Evolutionary conservation across 2,329 filamentous ascomycete genomes (phyloP).

Genomic region (Colletotrichum sp.): DNA sequence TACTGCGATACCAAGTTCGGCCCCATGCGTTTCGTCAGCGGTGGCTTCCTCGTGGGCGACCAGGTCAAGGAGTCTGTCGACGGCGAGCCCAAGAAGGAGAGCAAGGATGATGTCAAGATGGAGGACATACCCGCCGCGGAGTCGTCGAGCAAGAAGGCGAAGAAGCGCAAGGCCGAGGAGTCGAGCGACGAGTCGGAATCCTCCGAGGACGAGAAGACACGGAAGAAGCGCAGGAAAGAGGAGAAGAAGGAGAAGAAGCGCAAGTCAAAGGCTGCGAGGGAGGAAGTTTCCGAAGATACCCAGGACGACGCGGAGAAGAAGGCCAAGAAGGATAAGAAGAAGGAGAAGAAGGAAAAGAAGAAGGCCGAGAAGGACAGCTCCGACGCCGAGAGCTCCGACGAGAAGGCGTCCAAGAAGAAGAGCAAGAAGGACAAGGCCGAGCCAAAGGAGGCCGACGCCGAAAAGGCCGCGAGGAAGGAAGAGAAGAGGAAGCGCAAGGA

Average conservation of each 20-base stretch:
- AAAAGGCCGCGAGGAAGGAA: slow-evolving; percentile 55
- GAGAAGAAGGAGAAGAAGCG: slow-evolving; percentile 48
- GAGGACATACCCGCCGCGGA: slow-evolving; percentile 27
- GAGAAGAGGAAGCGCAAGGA: slow-evolving; percentile 49
- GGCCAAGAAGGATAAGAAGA: slow-evolving; percentile 29
- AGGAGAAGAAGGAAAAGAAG: slow-evolving; percentile 32
- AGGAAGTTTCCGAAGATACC: slow-evolving; percentile 27
- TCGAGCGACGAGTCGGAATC: slow-evolving; percentile 28
- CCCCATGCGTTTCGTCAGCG: slow-evolving; percentile 83
- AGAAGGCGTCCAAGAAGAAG: slow-evolving; percentile 35
- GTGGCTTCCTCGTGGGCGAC: slow-evolving; percentile 72
- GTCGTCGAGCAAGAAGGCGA: slow-evolving; percentile 47
- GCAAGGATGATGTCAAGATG: slow-evolving; percentile 24
- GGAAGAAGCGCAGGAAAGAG: slow-evolving; percentile 41
- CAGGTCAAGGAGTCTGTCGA: slow-evolving; percentile 54
- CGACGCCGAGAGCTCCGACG: slow-evolving; percentile 24
- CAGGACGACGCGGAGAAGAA: slow-evolving; percentile 27
- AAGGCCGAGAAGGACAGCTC: slow-evolving; percentile 39
- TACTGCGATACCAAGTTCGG: slow-evolving; percentile 81
- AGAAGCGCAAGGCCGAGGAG: slow-evolving; percentile 54
- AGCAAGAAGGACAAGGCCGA: slow-evolving; percentile 27
- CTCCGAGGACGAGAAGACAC: slow-evolving; percentile 35
- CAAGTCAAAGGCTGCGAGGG: slow-evolving; percentile 34
- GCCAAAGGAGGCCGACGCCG: slow-evolving; percentile 30
- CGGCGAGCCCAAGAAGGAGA: slow-evolving; percentile 29